Evolutionary conservation across 2,329 filamentous ascomycete species (phyloP).

Genomic region (Mycocentrospora acerina): DNA sequence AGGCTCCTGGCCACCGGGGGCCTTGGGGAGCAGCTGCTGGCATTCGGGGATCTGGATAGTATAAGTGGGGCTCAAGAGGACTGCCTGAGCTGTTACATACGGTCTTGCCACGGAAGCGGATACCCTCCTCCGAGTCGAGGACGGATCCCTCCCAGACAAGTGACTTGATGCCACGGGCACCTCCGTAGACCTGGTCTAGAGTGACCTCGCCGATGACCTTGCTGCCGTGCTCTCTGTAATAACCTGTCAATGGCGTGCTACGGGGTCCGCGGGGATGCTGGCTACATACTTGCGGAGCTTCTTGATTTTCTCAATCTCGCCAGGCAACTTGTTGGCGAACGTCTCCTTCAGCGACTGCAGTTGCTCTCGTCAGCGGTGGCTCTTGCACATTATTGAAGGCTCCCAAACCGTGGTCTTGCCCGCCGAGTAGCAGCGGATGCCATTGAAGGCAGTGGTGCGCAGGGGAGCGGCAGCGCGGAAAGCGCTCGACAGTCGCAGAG

Average conservation of each 20-base stretch:
- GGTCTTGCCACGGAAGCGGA: constrained; percentile 98
- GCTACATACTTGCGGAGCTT: constrained; percentile 80
- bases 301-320: constrained; percentile 99
- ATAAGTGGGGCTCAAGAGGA: constrained; percentile 8
- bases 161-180: constrained; percentile 97
- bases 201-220: constrained; percentile 98
- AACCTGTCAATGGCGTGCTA: constrained; percentile 30
- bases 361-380: constrained; percentile 29
- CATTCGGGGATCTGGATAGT: constrained; percentile 80
- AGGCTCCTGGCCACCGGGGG: constrained; percentile 93
- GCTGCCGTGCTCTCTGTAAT: constrained; percentile 79
- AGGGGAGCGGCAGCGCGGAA: constrained; percentile 70
- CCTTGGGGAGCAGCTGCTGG: constrained; percentile 96
- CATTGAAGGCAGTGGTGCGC: constrained; percentile 75
- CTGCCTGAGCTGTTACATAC: constrained; percentile 43
- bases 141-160: constrained; percentile 97
- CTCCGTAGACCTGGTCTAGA: constrained; percentile 98
- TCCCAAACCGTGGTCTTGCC: constrained; percentile 75
- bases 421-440: constrained; percentile 86
- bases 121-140: constrained; percentile 97
- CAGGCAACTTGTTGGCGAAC: constrained; percentile 92
- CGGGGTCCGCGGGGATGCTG: constrained; percentile 5
- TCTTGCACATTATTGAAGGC: constrained; percentile 1
- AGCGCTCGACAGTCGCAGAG: constrained; percentile 78
- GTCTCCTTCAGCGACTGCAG: constrained; percentile 92